Evolutionary conservation across 1,139 yeast genomes (phyloP).

Genomic region (Lodderomyces orthopsilosis): DNA sequence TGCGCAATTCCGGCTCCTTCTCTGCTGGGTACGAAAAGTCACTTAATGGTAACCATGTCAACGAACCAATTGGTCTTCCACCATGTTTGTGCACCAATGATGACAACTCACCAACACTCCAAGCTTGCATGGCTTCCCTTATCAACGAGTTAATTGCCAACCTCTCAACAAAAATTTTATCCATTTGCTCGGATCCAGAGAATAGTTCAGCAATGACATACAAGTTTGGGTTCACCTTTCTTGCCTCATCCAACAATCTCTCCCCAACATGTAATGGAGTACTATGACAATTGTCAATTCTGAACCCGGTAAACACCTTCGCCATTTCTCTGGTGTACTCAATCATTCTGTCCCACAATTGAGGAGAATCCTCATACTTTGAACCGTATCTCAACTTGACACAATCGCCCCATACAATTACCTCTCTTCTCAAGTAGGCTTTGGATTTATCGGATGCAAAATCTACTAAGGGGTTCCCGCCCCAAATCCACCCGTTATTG

Average conservation of each 20-base stretch:
- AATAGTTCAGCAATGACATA: slow-evolving; percentile 94
- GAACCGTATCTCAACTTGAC: slow-evolving; percentile 86
- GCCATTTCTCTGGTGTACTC: slow-evolving; percentile 75
- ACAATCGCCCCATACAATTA: slow-evolving; percentile 97
- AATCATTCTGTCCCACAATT: slow-evolving; percentile 85
- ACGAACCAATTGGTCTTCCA: slow-evolving; percentile 93
- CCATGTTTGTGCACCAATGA: slow-evolving; percentile 88
- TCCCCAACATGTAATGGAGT: slow-evolving; percentile 96
- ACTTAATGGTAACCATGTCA: slow-evolving; percentile 72
- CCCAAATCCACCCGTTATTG: slow-evolving; percentile 99
- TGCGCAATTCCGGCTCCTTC: slow-evolving; percentile 31
- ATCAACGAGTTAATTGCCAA: slow-evolving; percentile 85
- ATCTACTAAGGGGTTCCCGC: slow-evolving; percentile 88
- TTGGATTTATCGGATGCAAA: slow-evolving; percentile 80
- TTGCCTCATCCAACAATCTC: slow-evolving; percentile 81
- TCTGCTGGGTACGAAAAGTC: slow-evolving; percentile 65
- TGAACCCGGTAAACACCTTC: slow-evolving; percentile 76
- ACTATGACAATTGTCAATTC: slow-evolving; percentile 94
- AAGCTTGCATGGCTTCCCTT: slow-evolving; percentile 97
- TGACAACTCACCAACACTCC: slow-evolving; percentile 84
- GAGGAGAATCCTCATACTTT: slow-evolving; percentile 78
- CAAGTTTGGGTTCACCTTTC: slow-evolving; percentile 76
- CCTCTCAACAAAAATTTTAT: slow-evolving; percentile 84
- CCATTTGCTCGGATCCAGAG: slow-evolving; percentile 89
- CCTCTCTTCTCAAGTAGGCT: slow-evolving; percentile 87